These are phyloP conservation scores for Moesziomyces globuligerus DNA, from an alignment of 1,284 basidiomycete genomes.

Conservation along the genomic window DNA sequence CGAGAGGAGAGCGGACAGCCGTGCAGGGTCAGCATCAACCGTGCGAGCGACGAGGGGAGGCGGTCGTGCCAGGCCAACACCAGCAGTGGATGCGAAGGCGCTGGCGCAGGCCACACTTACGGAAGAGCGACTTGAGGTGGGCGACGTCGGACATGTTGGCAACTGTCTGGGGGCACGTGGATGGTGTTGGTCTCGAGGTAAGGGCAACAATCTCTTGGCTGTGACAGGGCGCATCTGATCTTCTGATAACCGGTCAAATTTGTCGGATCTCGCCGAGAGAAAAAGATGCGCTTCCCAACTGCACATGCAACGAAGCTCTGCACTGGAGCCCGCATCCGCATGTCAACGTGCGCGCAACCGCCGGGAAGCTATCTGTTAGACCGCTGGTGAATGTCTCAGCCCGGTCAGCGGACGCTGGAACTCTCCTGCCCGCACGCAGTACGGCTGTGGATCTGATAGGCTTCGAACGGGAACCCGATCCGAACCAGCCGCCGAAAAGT, in stretches of 20 bases:
- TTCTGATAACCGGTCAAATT: conserved; percentile 3
- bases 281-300: conserved; percentile 1
- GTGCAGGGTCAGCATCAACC: background rate
- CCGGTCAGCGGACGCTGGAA: too few species aligned
- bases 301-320: too few species aligned
- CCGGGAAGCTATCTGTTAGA: background rate
- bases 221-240: background rate
- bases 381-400: too few species aligned
- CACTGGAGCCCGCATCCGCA: too few species aligned
- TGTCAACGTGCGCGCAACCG: background rate
- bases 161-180: background rate
- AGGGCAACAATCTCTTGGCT: too few species aligned
- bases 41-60: background rate
- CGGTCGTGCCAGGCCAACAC: background rate
- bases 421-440: too few species aligned
- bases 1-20: background rate
- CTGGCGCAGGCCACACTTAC: conserved; percentile 19
- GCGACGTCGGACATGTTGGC: conserved; percentile 56
- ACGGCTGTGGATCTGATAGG: too few species aligned
- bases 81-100: background rate
- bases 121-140: conserved; percentile 56
- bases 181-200: conserved; percentile 7
- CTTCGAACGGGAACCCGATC: too few species aligned
- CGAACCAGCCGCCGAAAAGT: too few species aligned
- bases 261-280: conserved; percentile 15